Evolutionary conservation across 2,329 filamentous ascomycete genomes (phyloP).

Genomic region (Peltaster fructicola): DNA sequence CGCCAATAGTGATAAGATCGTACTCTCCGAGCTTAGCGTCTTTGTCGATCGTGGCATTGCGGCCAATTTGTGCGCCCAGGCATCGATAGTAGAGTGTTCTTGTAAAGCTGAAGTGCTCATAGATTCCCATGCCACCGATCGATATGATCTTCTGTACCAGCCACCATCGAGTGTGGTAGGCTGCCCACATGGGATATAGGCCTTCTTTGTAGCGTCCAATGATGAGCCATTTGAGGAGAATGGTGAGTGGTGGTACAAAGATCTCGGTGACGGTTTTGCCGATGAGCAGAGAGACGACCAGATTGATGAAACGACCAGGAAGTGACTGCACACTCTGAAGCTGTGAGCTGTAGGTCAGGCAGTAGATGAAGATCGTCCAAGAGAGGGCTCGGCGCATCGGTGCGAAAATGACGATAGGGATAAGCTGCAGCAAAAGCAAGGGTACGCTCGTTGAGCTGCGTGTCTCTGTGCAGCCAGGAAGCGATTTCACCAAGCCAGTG

Average conservation of each 20-base stretch:
- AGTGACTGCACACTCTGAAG: conserved; percentile 25
- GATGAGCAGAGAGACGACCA: conserved; percentile 29
- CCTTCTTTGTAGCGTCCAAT: conserved; percentile 37
- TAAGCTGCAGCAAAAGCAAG: conserved; percentile 33
- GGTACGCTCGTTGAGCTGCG: conserved; percentile 33
- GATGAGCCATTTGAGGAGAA: conserved; percentile 36
- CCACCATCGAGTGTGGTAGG: conserved; percentile 43
- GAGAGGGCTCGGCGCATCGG: conserved; percentile 34
- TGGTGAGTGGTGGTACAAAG: conserved; percentile 30
- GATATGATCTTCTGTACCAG: conserved; percentile 36
- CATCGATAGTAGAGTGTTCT: conserved; percentile 31
- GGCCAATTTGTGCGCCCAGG: conserved; percentile 36
- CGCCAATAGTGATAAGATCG: conserved; percentile 37
- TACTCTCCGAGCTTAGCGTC: conserved; percentile 34
- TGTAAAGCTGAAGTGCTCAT: conserved; percentile 23
- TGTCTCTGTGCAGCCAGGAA: conserved; percentile 23
- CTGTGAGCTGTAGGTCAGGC: conserved; percentile 23
- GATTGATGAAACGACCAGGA: conserved; percentile 30
- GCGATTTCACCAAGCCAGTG: conserved; percentile 3
- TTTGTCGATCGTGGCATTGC: conserved; percentile 29
- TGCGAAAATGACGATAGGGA: conserved; percentile 33
- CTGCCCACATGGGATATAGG: conserved; percentile 41
- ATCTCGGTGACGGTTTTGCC: conserved; percentile 24
- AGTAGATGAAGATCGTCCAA: conserved; percentile 36
- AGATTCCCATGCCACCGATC: conserved; percentile 31